Conservation (phyloP, 192 early-diverging fungal genomes). For the Spizellomyces punctatus region DNA sequence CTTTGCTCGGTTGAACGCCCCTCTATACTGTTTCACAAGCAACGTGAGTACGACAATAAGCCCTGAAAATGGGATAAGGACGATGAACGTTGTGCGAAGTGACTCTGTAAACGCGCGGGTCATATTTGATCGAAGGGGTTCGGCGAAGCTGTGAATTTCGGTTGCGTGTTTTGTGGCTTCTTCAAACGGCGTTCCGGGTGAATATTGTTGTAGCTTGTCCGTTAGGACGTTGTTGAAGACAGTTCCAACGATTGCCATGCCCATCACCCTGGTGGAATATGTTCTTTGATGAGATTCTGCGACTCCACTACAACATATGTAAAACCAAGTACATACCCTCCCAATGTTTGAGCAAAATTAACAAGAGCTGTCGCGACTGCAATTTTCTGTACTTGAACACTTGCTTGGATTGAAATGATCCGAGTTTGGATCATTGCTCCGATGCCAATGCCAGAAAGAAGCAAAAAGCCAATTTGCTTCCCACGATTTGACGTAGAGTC, state of each 20-base stretch:
- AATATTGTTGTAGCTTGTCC: conserved; percentile 42
- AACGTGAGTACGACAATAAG: conserved; percentile 42
- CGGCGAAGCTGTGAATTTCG: conserved; percentile 14
- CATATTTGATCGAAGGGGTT: conserved; percentile 12
- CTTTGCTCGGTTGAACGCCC: neutral
- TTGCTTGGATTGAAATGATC: conserved; percentile 73
- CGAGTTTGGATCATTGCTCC: conserved; percentile 76
- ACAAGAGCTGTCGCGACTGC: conserved; percentile 73
- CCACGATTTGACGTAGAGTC: conserved; percentile 50
- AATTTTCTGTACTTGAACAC: conserved; percentile 65
- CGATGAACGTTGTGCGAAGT: conserved; percentile 23
- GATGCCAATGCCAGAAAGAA: conserved; percentile 75
- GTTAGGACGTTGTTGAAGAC: conserved; percentile 62
- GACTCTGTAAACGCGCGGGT: conserved; percentile 33
- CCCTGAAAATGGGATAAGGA: conserved; percentile 37
- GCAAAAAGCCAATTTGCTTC: conserved; percentile 61
- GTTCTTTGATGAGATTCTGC: neutral
- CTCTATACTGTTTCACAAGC: conserved; percentile 41
- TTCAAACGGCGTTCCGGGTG: conserved; percentile 9
- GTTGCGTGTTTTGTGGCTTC: conserved; percentile 12
- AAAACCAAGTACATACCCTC: conserved; percentile 23
- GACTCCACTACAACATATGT: conserved; percentile 8
- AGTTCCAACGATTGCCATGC: conserved; percentile 68
- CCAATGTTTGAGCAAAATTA: conserved; percentile 68
- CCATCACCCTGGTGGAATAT: conserved; percentile 49